A percentile compares a stretch with the other conserved stretches of the same genome.
Evolutionary conservation across 345 rosid genomes (phyloP).

Genomic region (Gossypium sturtianum): DNA sequence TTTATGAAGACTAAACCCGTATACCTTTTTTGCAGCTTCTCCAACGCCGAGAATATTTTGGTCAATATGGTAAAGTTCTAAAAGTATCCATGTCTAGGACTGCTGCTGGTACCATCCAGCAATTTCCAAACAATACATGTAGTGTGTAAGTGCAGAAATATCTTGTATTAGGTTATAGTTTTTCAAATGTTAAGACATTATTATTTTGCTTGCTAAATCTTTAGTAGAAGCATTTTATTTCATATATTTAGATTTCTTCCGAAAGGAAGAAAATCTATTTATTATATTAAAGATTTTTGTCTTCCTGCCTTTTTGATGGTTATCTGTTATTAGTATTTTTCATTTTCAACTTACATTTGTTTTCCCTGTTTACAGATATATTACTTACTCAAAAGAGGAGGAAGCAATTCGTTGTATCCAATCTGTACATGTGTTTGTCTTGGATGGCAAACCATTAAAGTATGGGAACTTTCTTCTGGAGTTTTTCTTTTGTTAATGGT

Average conservation of each 20-base stretch:
- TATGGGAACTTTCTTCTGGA: conserved; percentile 20
- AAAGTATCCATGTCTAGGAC: conserved; percentile 90
- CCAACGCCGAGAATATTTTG: conserved; percentile 70
- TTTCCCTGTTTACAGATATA: conserved; percentile 44
- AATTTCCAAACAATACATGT: conserved; percentile 84
- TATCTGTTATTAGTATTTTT: neutral
- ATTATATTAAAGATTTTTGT: neutral
- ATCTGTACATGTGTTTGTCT: conserved; percentile 77
- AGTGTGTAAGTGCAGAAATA: conserved; percentile 64
- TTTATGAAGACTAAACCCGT: neutral
- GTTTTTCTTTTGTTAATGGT: neutral
- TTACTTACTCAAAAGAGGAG: conserved; percentile 75
- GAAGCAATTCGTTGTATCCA: conserved; percentile 92
- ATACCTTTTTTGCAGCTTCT: conserved; percentile 53
- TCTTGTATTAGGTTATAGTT: neutral
- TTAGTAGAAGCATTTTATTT: neutral
- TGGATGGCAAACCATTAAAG: conserved; percentile 78
- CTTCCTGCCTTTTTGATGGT: neutral
- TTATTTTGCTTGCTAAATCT: neutral
- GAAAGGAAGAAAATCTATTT: neutral
- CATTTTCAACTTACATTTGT: neutral
- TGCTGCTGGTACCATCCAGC: conserved; percentile 75
- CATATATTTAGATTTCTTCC: neutral
- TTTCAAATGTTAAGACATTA: neutral
- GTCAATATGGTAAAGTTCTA: conserved; percentile 85